These are phyloP conservation scores for Lomentospora prolificans DNA, from an alignment of 2,329 filamentous ascomycete genomes.

Conservation along the genomic window DNA sequence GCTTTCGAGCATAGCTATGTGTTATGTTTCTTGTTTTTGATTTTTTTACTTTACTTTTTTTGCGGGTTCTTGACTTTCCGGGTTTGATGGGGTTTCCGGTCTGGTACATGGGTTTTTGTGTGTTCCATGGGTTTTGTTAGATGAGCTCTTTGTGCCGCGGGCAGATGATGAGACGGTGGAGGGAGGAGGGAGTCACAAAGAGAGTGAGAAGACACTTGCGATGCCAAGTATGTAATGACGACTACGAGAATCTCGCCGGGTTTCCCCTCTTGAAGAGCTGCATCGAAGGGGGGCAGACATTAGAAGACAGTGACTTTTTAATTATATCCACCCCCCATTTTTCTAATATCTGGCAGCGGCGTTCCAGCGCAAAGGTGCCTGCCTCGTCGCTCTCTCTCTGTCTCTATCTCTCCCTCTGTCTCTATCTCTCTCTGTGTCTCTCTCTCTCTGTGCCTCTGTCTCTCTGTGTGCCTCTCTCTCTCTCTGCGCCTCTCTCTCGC, in stretches of 20 bases:
- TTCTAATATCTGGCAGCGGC: no score
- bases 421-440: no score
- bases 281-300: no score
- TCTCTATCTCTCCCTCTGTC: not conserved
- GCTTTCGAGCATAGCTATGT: no score
- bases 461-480: not conserved
- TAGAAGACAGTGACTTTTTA: no score
- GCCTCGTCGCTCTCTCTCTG: not conserved
- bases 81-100: no score
- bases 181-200: not conserved
- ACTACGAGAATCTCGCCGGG: not conserved
- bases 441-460: no score
- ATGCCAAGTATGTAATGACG: not conserved
- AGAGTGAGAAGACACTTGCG: not conserved
- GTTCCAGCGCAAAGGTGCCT: no score
- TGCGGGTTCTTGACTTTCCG: no score
- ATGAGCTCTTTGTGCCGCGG: conserved; percentile 5
- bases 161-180: not conserved
- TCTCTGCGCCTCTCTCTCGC: not conserved
- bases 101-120: conserved; percentile 10
- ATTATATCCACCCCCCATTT: not conserved
- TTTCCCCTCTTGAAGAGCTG: not conserved
- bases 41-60: no score
- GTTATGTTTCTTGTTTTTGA: no score
- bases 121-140: conserved; percentile 6